Evolutionary conservation across 345 rosid genomes (phyloP).

Genomic region (Pugionium dolabratum): DNA sequence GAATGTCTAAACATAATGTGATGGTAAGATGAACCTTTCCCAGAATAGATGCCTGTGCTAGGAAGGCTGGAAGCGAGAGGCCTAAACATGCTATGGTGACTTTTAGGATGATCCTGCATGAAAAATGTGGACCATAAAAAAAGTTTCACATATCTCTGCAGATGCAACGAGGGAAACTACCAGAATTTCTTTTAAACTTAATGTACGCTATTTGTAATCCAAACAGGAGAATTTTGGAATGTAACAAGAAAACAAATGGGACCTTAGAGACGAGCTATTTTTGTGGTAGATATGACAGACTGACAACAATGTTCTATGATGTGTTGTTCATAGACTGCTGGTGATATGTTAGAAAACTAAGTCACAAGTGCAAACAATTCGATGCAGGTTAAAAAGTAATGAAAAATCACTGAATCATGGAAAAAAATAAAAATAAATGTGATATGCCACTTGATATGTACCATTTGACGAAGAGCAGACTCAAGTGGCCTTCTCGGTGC

Average conservation of each 20-base stretch:
- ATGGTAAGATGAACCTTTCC: slow-evolving; percentile 63
- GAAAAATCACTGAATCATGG: not conserved
- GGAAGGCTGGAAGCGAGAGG: slow-evolving; percentile 98
- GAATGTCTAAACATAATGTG: slow-evolving; percentile 68
- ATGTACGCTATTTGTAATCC: not conserved
- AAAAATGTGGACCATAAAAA: slow-evolving; percentile 18
- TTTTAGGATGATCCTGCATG: slow-evolving; percentile 80
- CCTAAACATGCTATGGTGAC: slow-evolving; percentile 96
- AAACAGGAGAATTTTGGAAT: slow-evolving; percentile 10
- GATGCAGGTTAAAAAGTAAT: slow-evolving; percentile 9
- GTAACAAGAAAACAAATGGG: slow-evolving; percentile 9
- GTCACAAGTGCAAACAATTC: slow-evolving; percentile 16
- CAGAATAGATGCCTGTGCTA: slow-evolving; percentile 73
- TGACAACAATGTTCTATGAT: slow-evolving; percentile 12
- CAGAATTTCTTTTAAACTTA: not conserved
- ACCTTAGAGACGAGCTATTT: slow-evolving; percentile 13
- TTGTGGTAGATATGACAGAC: slow-evolving; percentile 4
- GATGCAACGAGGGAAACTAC: slow-evolving; percentile 1
- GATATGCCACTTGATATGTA: slow-evolving; percentile 39
- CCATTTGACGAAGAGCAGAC: slow-evolving; percentile 80
- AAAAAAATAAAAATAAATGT: not conserved
- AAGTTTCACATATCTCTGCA: slow-evolving; percentile 16
- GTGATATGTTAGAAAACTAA: slow-evolving; percentile 16
- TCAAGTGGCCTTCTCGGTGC: slow-evolving; percentile 86
- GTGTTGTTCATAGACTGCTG: slow-evolving; percentile 11